phyloP scores from a whole-genome alignment of 345 rosid species.

The Corchorus capsularis region DNA sequence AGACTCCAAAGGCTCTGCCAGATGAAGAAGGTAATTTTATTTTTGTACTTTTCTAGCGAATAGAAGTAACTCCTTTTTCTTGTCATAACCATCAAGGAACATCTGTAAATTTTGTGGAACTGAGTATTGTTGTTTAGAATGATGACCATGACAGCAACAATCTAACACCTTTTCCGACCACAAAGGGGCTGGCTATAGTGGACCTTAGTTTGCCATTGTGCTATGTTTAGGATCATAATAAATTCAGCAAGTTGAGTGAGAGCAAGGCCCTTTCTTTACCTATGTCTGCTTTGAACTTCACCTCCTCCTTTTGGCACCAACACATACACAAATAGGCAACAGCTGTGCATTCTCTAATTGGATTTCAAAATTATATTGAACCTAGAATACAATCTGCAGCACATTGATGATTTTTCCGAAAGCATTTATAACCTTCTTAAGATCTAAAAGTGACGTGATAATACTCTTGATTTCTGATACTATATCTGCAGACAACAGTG shows the following conservation, averaged over 20 bases:
- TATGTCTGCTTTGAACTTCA: not conserved
- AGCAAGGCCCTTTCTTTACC: not conserved
- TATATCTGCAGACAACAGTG: constrained; percentile 25
- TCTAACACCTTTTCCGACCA: not conserved
- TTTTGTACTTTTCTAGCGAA: not conserved
- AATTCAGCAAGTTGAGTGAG: not conserved
- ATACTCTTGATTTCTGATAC: constrained; percentile 14
- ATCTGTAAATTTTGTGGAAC: constrained; percentile 10
- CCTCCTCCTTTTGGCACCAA: not conserved
- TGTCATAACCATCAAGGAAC: not conserved
- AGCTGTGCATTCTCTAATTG: not conserved
- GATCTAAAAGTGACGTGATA: not conserved
- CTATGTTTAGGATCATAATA: constrained; percentile 7
- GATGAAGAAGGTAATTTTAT: constrained; percentile 43
- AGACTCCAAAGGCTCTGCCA: constrained; percentile 50
- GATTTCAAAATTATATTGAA: constrained; percentile 4
- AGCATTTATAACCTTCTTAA: not conserved
- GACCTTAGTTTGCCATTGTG: not conserved
- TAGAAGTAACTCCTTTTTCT: not conserved
- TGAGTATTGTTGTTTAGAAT: not conserved
- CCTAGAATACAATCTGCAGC: not conserved
- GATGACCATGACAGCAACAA: not conserved
- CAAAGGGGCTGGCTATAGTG: not conserved
- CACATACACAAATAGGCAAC: not conserved
- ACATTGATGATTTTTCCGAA: no score